Evolutionary conservation across 805 yeast species (phyloP), one percentile per base, ranked within the genome.

Genomic region (Candida hungchunana): DNA sequence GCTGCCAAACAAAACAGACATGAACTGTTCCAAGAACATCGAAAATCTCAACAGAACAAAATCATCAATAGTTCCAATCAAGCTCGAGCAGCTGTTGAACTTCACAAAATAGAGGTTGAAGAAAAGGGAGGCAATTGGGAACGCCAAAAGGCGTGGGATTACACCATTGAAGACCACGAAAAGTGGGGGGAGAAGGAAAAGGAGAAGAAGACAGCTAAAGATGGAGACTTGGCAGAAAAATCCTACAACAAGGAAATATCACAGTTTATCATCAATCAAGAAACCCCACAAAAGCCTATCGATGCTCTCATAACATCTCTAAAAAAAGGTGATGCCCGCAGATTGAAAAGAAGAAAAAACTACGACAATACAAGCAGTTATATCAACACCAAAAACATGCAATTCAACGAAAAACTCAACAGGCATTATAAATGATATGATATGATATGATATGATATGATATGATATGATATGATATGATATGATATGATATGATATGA

Each of bases 321-420:
- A 19, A 44, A 42, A 7, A 35, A 35, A 4, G 48, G 55, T 0
- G 57, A 55, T 23, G 12, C 34, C 3, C 37, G 53, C 58, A 62
- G 47, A 53, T 61, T 36, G 64, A 65, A 37, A 59, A 53, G 49
- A 59, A 60, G 71, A 47, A 59, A 71, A 44, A 59, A 59, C 47
- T 50, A 53, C 36, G 59, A 57, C 39, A 55, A 51, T 34, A 51
- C 61, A 33, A 55, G 50, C 8, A 60, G 57, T 17, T 64, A 61
- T 32, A 64, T 84, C 52, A 83, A 80, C 53, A 86, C 79, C 44
- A 79, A 79, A 57, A 84, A 84, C 63, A 73, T 70, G 52, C 79
- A 80, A 47, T 84, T 83, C 59, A 84, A 83, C 59, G 73, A 71
- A 53, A 83, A 84, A 50, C 61, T 84, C 44, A 58, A 72, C 29